Percentiles rank a stretch among this genome's conserved stretches.
Conservation (phyloP, 1,284 basidiomycete species). For the Fistulina hepatica region DNA sequence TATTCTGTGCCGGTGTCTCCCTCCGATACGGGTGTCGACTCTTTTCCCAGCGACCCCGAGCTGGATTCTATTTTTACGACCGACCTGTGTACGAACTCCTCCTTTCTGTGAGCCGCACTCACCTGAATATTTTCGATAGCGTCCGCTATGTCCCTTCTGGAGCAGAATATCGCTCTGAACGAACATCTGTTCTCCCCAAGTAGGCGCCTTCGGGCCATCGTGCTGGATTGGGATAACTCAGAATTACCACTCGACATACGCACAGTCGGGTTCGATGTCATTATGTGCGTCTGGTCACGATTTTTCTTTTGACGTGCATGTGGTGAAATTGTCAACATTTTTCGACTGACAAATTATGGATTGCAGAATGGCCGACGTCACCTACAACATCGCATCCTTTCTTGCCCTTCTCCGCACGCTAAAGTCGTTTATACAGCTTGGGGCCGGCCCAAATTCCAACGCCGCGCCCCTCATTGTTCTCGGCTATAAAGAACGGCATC, state of each 20-base stretch:
- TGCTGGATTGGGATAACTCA: conserved; percentile 73
- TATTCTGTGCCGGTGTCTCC: conserved; percentile 11
- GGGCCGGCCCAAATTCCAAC: conserved; percentile 10
- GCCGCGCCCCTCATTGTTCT: conserved; percentile 45
- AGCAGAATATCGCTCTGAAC: conserved; percentile 58
- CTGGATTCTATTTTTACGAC: conserved; percentile 53
- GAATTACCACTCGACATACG: conserved; percentile 38
- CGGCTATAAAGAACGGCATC: conserved; percentile 77
- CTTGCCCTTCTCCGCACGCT: conserved; percentile 53
- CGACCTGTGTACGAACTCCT: conserved; percentile 53
- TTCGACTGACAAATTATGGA: conserved; percentile 1
- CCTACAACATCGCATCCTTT: conserved; percentile 82
- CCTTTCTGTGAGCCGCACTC: background rate
- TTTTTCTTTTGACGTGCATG: background rate
- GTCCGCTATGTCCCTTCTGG: conserved; percentile 69
- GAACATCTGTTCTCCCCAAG: conserved; percentile 21
- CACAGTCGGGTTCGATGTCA: conserved; percentile 37
- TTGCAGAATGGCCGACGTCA: conserved; percentile 77
- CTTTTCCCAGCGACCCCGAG: too few relatives aligned
- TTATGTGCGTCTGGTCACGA: conserved; percentile 35
- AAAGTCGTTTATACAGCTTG: conserved; percentile 29
- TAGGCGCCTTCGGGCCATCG: conserved; percentile 28
- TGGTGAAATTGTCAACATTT: background rate
- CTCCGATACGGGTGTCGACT: too few relatives aligned
- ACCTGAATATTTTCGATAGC: conserved; percentile 28